These are phyloP conservation scores for Solanum lignicaule DNA, from an alignment of 257 asterid species.

Conservation along the genomic window DNA sequence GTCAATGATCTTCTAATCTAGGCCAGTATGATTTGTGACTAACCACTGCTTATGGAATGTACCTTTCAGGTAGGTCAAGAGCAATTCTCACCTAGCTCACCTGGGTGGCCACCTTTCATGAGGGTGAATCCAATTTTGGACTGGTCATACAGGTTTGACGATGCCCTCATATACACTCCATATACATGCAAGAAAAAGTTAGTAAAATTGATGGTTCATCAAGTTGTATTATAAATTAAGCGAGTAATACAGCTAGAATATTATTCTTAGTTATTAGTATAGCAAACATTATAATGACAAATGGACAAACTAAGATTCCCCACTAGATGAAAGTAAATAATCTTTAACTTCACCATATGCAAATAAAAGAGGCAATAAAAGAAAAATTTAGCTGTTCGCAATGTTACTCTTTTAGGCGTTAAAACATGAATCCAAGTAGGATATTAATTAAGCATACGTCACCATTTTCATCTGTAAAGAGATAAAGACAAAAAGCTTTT, in stretches of 20 bases:
- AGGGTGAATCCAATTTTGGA: constrained; percentile 95
- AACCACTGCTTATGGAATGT: background rate
- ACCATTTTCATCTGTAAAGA: background rate
- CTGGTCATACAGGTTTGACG: constrained; percentile 84
- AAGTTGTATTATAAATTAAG: background rate
- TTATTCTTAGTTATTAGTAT: background rate
- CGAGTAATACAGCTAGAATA: background rate
- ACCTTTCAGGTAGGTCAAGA: constrained; percentile 77
- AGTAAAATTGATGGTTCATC: background rate
- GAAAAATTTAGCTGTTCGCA: background rate
- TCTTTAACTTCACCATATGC: background rate
- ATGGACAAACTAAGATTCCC: background rate
- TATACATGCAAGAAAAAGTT: background rate
- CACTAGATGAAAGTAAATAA: background rate
- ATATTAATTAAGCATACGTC: background rate
- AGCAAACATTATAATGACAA: background rate
- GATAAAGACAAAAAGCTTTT: background rate
- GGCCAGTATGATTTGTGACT: background rate
- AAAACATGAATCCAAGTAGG: background rate
- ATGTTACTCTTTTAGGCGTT: background rate
- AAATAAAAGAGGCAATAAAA: background rate
- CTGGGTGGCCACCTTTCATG: constrained; percentile 97
- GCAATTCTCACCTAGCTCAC: constrained; percentile 93
- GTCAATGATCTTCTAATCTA: background rate
- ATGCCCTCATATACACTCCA: background rate